phyloP scores from a whole-genome alignment of 805 yeast species.

The Soucietia sequanensis region DNA sequence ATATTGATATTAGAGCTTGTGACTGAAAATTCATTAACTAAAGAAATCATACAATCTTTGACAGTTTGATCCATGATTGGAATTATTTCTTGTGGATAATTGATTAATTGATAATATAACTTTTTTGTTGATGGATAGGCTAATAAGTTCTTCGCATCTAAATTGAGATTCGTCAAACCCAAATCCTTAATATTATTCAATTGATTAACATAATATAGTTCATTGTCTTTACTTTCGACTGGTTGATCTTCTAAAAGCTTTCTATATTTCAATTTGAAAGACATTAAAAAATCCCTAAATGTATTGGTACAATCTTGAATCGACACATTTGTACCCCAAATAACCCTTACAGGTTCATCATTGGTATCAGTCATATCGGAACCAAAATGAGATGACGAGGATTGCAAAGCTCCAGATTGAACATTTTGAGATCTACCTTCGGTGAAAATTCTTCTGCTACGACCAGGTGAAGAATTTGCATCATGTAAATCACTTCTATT shows the following conservation, averaged over 20 bases:
- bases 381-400: slow-evolving; percentile 27
- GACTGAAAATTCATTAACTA: slow-evolving; percentile 35
- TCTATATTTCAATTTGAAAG: slow-evolving; percentile 77
- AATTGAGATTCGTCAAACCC: slow-evolving; percentile 78
- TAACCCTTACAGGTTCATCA: slow-evolving; percentile 81
- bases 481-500: slow-evolving; percentile 82
- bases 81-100: slow-evolving; percentile 94
- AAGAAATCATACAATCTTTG: slow-evolving; percentile 81
- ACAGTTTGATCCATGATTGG: slow-evolving; percentile 98
- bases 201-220: slow-evolving; percentile 68
- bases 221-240: slow-evolving; percentile 60
- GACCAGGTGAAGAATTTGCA: slow-evolving; percentile 62
- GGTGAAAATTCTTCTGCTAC: slow-evolving; percentile 55
- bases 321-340: slow-evolving; percentile 98
- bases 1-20: slow-evolving; percentile 27
- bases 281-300: slow-evolving; percentile 80
- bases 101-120: slow-evolving; percentile 79
- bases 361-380: slow-evolving; percentile 22
- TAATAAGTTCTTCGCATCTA: slow-evolving; percentile 78
- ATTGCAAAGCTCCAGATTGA: slow-evolving; percentile 9
- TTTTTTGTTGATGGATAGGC: slow-evolving; percentile 75
- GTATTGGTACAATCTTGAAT: slow-evolving; percentile 81
- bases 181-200: slow-evolving; percentile 71
- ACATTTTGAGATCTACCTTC: slow-evolving; percentile 22
- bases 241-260: slow-evolving; percentile 42